These are phyloP conservation scores for Suillus weaverae DNA, from an alignment of 768 basidiomycete species.

Conservation along the genomic window DNA sequence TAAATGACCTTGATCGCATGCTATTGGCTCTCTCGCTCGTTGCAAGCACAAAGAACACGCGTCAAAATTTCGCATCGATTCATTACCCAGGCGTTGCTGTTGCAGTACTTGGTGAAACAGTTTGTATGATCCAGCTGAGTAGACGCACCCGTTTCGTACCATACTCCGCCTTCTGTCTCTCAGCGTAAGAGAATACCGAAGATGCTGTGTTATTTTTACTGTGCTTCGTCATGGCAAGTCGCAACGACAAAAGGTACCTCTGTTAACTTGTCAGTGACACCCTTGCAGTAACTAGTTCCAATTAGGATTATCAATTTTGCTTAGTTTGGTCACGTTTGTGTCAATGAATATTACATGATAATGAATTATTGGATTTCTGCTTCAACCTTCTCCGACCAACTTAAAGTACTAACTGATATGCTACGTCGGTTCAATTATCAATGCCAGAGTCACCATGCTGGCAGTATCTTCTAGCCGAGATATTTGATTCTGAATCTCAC, in stretches of 20 bases:
- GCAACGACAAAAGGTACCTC: not conserved
- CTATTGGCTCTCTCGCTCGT: slow-evolving; percentile 77
- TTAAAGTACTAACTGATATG: no score
- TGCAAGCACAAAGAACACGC: slow-evolving; percentile 89
- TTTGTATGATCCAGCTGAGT: not conserved
- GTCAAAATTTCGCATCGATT: slow-evolving; percentile 91
- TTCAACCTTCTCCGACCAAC: no score
- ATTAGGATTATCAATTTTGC: no score
- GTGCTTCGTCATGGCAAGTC: slow-evolving; percentile 71
- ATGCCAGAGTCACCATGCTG: no score
- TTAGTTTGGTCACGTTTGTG: no score
- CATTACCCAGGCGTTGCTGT: slow-evolving; percentile 61
- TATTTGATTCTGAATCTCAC: no score
- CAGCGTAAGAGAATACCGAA: slow-evolving; percentile 87
- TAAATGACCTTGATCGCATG: slow-evolving; percentile 83
- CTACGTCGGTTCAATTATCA: no score
- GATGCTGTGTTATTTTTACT: slow-evolving; percentile 90
- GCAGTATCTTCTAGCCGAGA: no score
- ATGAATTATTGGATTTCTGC: no score
- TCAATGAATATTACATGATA: no score
- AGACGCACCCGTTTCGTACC: slow-evolving; percentile 71
- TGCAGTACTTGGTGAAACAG: slow-evolving; percentile 3
- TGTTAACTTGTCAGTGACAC: no score
- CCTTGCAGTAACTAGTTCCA: no score
- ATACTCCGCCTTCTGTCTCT: slow-evolving; percentile 78